phyloP scores from a whole-genome alignment of 208 protist genomes.

The Angomonas desouzai region DNA sequence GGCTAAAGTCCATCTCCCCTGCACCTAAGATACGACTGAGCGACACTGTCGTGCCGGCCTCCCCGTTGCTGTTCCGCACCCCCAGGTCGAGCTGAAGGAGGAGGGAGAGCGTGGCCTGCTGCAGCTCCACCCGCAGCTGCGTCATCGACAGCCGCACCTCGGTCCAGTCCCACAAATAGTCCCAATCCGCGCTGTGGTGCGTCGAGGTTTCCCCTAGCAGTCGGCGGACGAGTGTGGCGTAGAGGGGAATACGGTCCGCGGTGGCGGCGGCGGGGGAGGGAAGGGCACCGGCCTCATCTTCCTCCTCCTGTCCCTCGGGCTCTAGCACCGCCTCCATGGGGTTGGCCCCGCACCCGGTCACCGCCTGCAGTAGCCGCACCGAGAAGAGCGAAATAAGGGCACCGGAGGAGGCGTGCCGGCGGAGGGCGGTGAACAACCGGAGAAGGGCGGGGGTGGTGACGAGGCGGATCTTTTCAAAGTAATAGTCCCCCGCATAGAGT shows the following conservation, averaged over 20 bases:
- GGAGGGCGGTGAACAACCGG: slow-evolving; percentile 30
- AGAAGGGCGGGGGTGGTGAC: slow-evolving; percentile 24
- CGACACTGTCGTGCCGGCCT: not conserved
- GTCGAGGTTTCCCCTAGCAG: not conserved
- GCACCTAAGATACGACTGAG: slow-evolving; percentile 8
- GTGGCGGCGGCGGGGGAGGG: slow-evolving; percentile 1
- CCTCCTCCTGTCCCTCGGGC: not conserved
- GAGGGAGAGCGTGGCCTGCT: not conserved
- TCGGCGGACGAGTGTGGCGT: not conserved
- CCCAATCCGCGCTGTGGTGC: not conserved
- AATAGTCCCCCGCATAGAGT: slow-evolving; percentile 19
- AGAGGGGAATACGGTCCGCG: not conserved
- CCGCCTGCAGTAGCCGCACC: not conserved
- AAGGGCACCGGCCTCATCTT: not conserved
- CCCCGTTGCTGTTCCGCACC: not conserved
- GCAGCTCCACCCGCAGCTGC: not conserved
- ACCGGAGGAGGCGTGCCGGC: slow-evolving; percentile 8
- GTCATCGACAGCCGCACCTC: not conserved
- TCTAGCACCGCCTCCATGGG: not conserved
- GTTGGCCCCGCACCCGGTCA: not conserved
- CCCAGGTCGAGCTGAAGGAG: slow-evolving; percentile 1
- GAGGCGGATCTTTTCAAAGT: slow-evolving; percentile 24
- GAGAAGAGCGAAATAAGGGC: slow-evolving; percentile 5
- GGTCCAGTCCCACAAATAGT: not conserved
- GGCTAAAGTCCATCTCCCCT: not conserved